Conservation (phyloP, 1,139 yeast species). For the Kodamaea plutei region DNA sequence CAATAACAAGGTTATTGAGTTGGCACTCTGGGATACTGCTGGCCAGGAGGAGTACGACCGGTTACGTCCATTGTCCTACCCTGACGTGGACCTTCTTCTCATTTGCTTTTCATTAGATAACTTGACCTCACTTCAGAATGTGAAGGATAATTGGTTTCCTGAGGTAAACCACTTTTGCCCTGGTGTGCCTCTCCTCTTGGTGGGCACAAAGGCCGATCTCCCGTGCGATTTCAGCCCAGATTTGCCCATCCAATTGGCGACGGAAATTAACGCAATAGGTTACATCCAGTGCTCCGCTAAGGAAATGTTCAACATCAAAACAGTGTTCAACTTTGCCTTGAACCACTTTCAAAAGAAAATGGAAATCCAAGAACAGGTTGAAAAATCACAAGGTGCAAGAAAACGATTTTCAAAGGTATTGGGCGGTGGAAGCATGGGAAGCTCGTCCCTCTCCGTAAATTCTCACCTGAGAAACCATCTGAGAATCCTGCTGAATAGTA, state of each 20-base stretch:
- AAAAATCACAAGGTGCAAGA: conserved; percentile 25
- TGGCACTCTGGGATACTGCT: conserved; percentile 91
- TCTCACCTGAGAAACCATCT: conserved; percentile 12
- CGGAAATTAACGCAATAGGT: conserved; percentile 67
- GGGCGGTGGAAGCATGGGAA: conserved; percentile 12
- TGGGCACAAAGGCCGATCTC: conserved; percentile 77
- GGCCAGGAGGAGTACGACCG: conserved; percentile 92
- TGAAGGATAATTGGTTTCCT: conserved; percentile 80
- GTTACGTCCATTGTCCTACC: conserved; percentile 76
- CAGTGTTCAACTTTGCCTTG: conserved; percentile 59
- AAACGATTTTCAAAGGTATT: conserved; percentile 34
- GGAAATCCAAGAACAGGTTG: conserved; percentile 37
- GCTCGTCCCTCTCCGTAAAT: conserved; percentile 12
- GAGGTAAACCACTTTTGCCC: conserved; percentile 84
- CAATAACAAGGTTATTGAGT: conserved; percentile 53
- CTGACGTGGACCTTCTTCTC: conserved; percentile 71
- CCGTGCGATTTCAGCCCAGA: conserved; percentile 41
- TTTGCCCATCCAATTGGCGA: conserved; percentile 54
- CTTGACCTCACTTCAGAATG: conserved; percentile 62
- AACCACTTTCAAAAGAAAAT: conserved; percentile 33
- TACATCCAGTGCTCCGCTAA: conserved; percentile 81
- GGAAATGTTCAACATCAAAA: conserved; percentile 58
- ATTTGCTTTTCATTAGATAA: conserved; percentile 74
- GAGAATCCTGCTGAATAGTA: conserved; percentile 9
- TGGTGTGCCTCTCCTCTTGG: conserved; percentile 67